Evolutionary conservation across 208 protist genomes (phyloP).

Genomic region (Leishmania aethiopica): DNA sequence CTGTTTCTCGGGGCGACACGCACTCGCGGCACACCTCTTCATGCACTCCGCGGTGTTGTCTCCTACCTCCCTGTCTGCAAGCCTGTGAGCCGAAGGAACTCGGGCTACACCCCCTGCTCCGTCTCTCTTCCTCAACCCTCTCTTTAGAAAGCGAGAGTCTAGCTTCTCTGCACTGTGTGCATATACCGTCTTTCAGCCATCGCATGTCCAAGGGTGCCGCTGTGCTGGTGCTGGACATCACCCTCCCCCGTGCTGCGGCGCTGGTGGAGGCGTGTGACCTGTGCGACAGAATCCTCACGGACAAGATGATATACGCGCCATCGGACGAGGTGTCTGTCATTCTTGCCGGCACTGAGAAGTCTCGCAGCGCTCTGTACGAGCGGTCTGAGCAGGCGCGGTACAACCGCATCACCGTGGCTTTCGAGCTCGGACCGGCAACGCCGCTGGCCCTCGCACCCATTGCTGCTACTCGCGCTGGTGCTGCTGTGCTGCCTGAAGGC

Average conservation of each 20-base stretch:
- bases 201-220: constrained; percentile 33
- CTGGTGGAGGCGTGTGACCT: constrained; percentile 40
- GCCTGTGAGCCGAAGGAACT: not conserved
- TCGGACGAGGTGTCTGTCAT: constrained; percentile 77
- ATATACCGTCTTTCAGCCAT: not conserved
- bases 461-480: not conserved
- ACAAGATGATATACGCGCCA: constrained; percentile 56
- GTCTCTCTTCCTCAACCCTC: not conserved
- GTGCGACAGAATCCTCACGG: constrained; percentile 29
- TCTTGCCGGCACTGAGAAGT: constrained; percentile 46
- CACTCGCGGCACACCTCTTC: not conserved
- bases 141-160: not conserved
- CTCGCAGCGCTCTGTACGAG: constrained; percentile 43
- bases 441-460: constrained; percentile 11
- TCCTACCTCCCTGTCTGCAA: not conserved
- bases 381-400: constrained; percentile 20
- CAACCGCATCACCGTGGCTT: constrained; percentile 20
- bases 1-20: not conserved
- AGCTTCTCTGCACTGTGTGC: not conserved
- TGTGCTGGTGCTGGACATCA: constrained; percentile 65
- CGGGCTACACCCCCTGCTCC: not conserved
- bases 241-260: constrained; percentile 8
- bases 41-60: not conserved
- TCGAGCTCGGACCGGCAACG: constrained; percentile 11
- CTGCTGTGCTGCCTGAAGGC: not conserved